These are phyloP conservation scores for Cryptococcus hybrid DNA, from an alignment of 1,284 basidiomycete genomes.

Conservation along the genomic window DNA sequence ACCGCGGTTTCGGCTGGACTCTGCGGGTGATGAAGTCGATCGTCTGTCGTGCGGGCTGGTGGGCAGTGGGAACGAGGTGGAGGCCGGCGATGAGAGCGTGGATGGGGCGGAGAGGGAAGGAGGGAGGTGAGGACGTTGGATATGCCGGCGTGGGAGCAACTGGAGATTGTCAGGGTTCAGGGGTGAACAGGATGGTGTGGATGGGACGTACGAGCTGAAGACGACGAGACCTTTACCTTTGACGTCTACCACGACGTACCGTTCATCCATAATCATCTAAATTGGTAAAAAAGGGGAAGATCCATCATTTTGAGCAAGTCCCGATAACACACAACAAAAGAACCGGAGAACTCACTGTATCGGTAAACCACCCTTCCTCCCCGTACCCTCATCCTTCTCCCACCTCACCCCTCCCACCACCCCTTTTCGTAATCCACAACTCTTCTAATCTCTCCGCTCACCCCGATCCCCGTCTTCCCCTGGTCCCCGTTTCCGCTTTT, in stretches of 20 bases:
- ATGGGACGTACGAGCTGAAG: slow-evolving; percentile 67
- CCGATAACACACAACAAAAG: too few species aligned
- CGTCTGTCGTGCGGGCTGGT: slow-evolving; percentile 63
- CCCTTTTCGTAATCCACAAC: slow-evolving; percentile 64
- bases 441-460: slow-evolving; percentile 76
- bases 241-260: slow-evolving; percentile 72
- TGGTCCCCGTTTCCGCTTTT: too few species aligned
- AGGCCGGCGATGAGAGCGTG: slow-evolving; percentile 80
- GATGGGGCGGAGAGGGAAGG: slow-evolving; percentile 64
- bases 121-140: slow-evolving; percentile 67
- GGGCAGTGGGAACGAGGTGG: slow-evolving; percentile 61
- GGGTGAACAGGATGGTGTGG: neutral
- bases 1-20: slow-evolving; percentile 58
- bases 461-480: slow-evolving; percentile 53
- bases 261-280: slow-evolving; percentile 75
- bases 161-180: too few species aligned
- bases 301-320: neutral
- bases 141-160: slow-evolving; percentile 32
- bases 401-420: neutral
- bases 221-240: slow-evolving; percentile 73
- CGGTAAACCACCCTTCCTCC: slow-evolving; percentile 57
- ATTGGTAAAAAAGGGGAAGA: too few species aligned
- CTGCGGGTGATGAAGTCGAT: slow-evolving; percentile 64
- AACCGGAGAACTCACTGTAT: slow-evolving; percentile 55
- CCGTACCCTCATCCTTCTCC: neutral